Percentiles rank a stretch among this genome's conserved stretches.
phyloP scores from a whole-genome alignment of 768 basidiomycete genomes.

The Pisolithus microcarpus region DNA sequence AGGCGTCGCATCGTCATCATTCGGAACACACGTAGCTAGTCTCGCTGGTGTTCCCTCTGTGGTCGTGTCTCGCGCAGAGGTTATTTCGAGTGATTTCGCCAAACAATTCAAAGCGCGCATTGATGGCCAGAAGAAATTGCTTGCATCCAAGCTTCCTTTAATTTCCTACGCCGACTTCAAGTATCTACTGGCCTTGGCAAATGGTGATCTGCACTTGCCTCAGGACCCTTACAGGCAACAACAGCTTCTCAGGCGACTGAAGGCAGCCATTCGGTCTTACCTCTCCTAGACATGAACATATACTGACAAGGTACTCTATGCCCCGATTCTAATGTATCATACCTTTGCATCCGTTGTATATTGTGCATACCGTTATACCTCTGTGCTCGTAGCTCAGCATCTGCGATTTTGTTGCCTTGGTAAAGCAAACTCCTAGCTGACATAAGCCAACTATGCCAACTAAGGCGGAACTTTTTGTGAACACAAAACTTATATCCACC shows the following conservation, averaged over 20 bases:
- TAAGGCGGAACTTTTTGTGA: too few species aligned
- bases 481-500: neutral
- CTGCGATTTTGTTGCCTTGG: too few species aligned
- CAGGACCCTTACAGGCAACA: slow-evolving; percentile 45
- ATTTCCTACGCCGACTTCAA: slow-evolving; percentile 86
- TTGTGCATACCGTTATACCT: too few species aligned
- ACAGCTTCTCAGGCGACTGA: slow-evolving; percentile 51
- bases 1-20: slow-evolving; percentile 81
- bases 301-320: neutral
- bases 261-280: slow-evolving; percentile 27
- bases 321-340: neutral
- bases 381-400: too few species aligned
- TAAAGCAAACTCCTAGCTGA: too few species aligned
- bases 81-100: slow-evolving; percentile 81
- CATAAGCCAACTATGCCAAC: too few species aligned
- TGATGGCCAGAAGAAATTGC: slow-evolving; percentile 47
- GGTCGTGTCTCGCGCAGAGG: slow-evolving; percentile 84
- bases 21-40: slow-evolving; percentile 91
- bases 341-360: neutral
- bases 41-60: slow-evolving; percentile 84
- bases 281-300: neutral
- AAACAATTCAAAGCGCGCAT: slow-evolving; percentile 79
- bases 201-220: slow-evolving; percentile 45
- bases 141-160: slow-evolving; percentile 60
- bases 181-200: slow-evolving; percentile 61